phyloP scores from a whole-genome alignment of 139 green algal species.

The Chlorella sp. region DNA sequence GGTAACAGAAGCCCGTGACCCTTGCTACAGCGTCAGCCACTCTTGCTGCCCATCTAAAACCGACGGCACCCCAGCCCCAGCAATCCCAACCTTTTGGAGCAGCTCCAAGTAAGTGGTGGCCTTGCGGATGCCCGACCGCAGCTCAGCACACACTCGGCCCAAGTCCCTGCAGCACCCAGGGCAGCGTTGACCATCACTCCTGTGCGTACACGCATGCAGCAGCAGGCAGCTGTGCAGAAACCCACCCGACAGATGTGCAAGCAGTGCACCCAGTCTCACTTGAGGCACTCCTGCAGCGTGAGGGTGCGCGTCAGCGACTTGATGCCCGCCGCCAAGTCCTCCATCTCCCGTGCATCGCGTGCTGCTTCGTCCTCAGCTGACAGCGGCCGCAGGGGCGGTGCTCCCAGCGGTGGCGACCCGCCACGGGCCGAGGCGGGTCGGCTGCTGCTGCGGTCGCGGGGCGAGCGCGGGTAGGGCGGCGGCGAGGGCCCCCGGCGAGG shows the following conservation, averaged over 20 bases:
- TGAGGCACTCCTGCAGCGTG: slow-evolving; percentile 26
- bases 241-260: background rate
- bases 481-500: too few relatives aligned
- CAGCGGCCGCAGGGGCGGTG: background rate
- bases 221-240: too few relatives aligned
- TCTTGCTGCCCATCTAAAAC: background rate
- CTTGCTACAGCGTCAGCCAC: too few relatives aligned
- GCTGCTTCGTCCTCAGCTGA: slow-evolving; percentile 7
- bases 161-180: slow-evolving; percentile 2
- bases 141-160: slow-evolving; percentile 17
- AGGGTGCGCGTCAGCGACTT: slow-evolving; percentile 5
- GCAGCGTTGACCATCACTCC: too few relatives aligned
- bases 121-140: background rate
- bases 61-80: background rate
- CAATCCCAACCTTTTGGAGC: slow-evolving; percentile 10
- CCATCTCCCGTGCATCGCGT: slow-evolving; percentile 25
- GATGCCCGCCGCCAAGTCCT: background rate
- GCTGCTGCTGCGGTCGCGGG: background rate
- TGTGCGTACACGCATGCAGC: too few relatives aligned
- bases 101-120: slow-evolving; percentile 7
- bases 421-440: background rate
- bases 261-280: background rate
- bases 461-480: too few relatives aligned
- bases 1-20: too few relatives aligned
- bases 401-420: background rate